Percentiles rank a stretch among this genome's conserved stretches.
phyloP scores from a whole-genome alignment of 305 asterid genomes.

The Fraxinus latifolia region DNA sequence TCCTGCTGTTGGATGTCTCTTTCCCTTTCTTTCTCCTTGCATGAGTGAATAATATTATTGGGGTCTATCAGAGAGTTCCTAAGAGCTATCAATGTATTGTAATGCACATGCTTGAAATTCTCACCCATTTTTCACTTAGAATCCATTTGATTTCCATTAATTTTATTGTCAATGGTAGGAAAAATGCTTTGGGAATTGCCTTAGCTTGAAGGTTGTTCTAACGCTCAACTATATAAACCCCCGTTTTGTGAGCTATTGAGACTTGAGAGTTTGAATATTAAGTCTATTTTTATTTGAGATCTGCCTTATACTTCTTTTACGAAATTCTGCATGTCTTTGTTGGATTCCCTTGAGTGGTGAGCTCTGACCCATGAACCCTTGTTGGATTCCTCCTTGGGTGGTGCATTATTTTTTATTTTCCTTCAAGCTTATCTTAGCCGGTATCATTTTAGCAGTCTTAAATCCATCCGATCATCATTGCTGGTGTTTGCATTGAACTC shows the following conservation, averaged over 20 bases:
- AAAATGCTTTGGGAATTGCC: neutral
- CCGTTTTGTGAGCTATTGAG: neutral
- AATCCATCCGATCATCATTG: neutral
- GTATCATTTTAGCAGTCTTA: neutral
- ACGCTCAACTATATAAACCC: neutral
- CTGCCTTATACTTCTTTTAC: neutral
- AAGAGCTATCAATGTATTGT: neutral
- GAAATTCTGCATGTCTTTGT: neutral
- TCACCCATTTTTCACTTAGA: neutral
- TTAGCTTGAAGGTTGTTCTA: neutral
- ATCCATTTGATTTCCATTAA: neutral
- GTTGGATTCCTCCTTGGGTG: neutral
- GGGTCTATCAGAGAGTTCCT: neutral
- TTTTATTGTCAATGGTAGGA: neutral
- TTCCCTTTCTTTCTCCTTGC: neutral
- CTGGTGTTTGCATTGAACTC: neutral
- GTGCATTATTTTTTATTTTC: neutral
- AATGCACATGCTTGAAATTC: neutral
- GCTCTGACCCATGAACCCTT: neutral
- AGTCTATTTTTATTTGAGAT: neutral
- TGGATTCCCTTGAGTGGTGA: neutral
- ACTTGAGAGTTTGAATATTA: neutral
- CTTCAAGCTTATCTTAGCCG: neutral
- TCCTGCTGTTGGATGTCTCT: neutral
- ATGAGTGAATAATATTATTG: neutral